Evolutionary conservation across 2,329 filamentous ascomycete genomes (phyloP).

Genomic region (Xylaria sp.): DNA sequence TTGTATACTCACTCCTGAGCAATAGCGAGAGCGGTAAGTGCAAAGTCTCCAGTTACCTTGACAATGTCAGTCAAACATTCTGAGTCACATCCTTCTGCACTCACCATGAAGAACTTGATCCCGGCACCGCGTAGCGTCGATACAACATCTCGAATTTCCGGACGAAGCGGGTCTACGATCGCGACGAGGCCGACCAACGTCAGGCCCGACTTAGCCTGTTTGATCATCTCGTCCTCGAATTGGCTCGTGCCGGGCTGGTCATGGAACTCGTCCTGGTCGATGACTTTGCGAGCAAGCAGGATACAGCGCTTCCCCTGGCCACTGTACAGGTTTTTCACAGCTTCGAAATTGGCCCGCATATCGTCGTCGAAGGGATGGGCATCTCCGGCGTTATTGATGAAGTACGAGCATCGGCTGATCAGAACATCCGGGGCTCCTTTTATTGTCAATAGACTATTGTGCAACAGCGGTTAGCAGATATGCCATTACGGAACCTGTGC

Average conservation of each 20-base stretch:
- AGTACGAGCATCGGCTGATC: constrained; percentile 62
- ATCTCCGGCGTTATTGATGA: constrained; percentile 58
- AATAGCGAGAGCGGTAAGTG: constrained; percentile 73
- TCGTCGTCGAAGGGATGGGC: constrained; percentile 51
- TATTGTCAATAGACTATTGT: constrained; percentile 64
- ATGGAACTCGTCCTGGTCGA: constrained; percentile 46
- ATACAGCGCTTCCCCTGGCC: constrained; percentile 69
- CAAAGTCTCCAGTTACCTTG: constrained; percentile 74
- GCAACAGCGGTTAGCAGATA: constrained; percentile 50
- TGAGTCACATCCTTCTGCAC: not conserved
- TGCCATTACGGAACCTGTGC: not conserved
- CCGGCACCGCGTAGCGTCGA: constrained; percentile 69
- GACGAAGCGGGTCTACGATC: constrained; percentile 76
- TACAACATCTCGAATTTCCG: constrained; percentile 70
- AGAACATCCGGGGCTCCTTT: constrained; percentile 80
- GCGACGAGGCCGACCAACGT: constrained; percentile 74
- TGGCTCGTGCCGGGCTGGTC: constrained; percentile 47
- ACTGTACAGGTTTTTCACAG: constrained; percentile 70
- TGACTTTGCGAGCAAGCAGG: constrained; percentile 63
- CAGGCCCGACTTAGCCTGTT: constrained; percentile 64
- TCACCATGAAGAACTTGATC: constrained; percentile 76
- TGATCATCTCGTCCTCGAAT: constrained; percentile 61
- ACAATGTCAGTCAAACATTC: constrained; percentile 3
- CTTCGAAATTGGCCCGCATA: constrained; percentile 52
- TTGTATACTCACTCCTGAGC: too few species aligned